Conservation (phyloP, 1,139 yeast genomes). For the Protomyces gravidus region DNA sequence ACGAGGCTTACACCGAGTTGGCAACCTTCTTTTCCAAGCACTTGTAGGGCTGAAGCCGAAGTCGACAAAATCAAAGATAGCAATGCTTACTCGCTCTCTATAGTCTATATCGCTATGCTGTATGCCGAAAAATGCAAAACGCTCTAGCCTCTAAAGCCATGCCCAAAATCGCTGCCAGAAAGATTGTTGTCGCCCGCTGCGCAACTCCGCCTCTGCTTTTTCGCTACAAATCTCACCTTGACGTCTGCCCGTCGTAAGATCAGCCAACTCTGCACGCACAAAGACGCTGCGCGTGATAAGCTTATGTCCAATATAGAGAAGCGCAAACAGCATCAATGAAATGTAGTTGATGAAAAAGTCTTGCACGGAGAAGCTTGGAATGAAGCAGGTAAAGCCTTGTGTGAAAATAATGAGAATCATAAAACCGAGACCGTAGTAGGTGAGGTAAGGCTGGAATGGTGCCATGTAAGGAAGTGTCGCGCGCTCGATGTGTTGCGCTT, state of each 20-base stretch:
- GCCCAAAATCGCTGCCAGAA: background rate
- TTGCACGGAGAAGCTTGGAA: conserved; percentile 50
- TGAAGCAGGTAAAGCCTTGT: conserved; percentile 62
- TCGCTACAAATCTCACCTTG: background rate
- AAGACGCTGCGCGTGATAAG: conserved; percentile 43
- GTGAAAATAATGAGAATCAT: conserved; percentile 60
- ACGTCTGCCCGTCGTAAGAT: conserved; percentile 38
- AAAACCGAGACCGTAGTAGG: conserved; percentile 44
- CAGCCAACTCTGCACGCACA: conserved; percentile 47
- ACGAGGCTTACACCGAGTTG: conserved; percentile 32
- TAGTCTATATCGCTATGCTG: too few species aligned
- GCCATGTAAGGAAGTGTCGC: conserved; percentile 42
- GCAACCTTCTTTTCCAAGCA: conserved; percentile 31
- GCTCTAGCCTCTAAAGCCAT: too few species aligned
- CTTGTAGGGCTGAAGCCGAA: conserved; percentile 13
- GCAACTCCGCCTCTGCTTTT: background rate
- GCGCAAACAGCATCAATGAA: conserved; percentile 50
- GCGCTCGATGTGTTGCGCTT: conserved; percentile 32
- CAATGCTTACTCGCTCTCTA: background rate
- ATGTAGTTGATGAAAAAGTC: conserved; percentile 58
- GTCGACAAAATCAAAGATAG: too few species aligned
- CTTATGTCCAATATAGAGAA: conserved; percentile 52
- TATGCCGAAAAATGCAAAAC: too few species aligned
- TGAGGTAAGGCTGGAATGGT: conserved; percentile 57
- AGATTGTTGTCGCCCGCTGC: background rate